Percentiles rank a stretch among this genome's conserved stretches.
Conservation (phyloP, 225 moss, liverwort and hornwort species). For the Bryum argenteum region DNA sequence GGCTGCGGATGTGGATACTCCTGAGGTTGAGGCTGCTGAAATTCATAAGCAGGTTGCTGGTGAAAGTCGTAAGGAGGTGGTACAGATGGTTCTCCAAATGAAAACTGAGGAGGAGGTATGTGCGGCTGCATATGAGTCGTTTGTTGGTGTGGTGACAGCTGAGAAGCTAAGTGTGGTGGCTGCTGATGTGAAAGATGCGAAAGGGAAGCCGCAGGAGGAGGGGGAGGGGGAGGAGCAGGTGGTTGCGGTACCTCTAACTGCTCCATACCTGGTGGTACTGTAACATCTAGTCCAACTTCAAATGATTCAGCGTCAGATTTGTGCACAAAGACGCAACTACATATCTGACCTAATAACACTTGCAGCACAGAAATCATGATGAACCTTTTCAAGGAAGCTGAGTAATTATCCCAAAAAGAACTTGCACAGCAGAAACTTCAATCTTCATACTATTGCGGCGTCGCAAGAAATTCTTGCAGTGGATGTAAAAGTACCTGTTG, state of each 20-base stretch:
- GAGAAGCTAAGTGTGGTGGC: conserved; percentile 54
- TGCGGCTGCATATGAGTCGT: conserved; percentile 61
- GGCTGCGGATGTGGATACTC: conserved; percentile 82
- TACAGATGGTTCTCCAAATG: conserved; percentile 65
- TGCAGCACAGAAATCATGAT: not conserved
- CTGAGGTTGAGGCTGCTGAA: conserved; percentile 74
- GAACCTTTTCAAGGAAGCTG: not conserved
- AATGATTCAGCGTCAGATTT: conserved; percentile 37
- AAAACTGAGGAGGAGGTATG: conserved; percentile 65
- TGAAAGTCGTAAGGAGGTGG: conserved; percentile 81
- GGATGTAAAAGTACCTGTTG: conserved; percentile 36
- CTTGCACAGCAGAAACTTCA: conserved; percentile 6
- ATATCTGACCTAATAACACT: conserved; percentile 1
- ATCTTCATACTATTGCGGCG: not conserved
- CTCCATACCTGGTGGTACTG: conserved; percentile 95
- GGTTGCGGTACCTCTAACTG: conserved; percentile 60
- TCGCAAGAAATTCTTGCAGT: not conserved
- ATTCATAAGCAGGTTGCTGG: conserved; percentile 84
- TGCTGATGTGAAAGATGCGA: conserved; percentile 55
- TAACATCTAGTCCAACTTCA: conserved; percentile 51
- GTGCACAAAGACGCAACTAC: conserved; percentile 20
- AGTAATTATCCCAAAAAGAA: not conserved
- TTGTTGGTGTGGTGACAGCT: conserved; percentile 63
- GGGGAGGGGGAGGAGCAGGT: conserved; percentile 53
- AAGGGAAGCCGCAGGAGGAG: conserved; percentile 51